phyloP scores from a whole-genome alignment of 179 eudicot genomes.

The Nepenthes alata region DNA sequence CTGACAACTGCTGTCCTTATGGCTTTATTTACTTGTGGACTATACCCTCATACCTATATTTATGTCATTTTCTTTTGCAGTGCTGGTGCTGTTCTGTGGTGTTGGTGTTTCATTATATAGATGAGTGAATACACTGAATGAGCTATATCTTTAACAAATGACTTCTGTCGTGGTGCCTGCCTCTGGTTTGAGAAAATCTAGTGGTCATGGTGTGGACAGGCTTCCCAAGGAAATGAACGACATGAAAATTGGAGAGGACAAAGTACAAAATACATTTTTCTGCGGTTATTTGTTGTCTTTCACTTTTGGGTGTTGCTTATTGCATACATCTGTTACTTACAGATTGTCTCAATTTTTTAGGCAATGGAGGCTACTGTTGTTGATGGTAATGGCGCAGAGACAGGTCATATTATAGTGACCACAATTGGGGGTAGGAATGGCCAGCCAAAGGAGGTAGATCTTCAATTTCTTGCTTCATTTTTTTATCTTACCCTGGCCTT shows the following conservation, averaged over 20 bases:
- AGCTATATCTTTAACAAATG: conserved; percentile 7
- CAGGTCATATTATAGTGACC: conserved; percentile 63
- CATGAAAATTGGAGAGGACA: conserved; percentile 33
- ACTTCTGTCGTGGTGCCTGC: conserved; percentile 11
- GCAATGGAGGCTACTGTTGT: conserved; percentile 54
- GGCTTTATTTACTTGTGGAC: too few species aligned
- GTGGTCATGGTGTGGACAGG: conserved; percentile 19
- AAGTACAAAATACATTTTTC: not conserved
- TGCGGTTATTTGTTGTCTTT: not conserved
- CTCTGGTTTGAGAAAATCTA: conserved; percentile 14
- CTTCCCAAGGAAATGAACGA: conserved; percentile 36
- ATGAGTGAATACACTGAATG: not conserved
- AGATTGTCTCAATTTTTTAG: conserved; percentile 13
- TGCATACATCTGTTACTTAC: not conserved
- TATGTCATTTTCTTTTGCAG: too few species aligned
- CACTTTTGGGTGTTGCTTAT: not conserved
- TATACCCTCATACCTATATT: too few species aligned
- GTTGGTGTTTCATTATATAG: conserved; percentile 1
- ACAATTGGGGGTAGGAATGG: conserved; percentile 71
- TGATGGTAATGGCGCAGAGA: conserved; percentile 58
- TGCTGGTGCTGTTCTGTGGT: too few species aligned
- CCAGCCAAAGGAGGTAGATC: conserved; percentile 58
- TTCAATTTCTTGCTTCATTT: not conserved
- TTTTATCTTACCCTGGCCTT: not conserved
- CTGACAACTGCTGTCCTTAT: too few species aligned